Base-by-base conservation (phyloP, 805 yeast genomes). In the Candida arabinofermentans region DNA sequence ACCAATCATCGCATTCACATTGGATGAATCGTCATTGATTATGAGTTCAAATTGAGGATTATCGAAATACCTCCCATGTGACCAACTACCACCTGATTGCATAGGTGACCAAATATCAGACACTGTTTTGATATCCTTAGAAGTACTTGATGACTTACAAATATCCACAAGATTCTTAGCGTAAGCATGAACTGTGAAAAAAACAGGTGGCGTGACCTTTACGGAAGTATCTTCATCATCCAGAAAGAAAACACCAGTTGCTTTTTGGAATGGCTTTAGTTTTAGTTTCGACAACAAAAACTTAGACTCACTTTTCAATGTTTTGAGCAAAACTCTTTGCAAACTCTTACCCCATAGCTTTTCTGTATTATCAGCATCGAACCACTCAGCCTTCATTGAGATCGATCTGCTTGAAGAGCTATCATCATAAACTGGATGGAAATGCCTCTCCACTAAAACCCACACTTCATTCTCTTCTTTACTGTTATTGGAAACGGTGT, bases 21-120 rank as follows among this genome's bases (percentile, higher is more conserved):
- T 46, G 4, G 13, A 14, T 8, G 3, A 16, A 8, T 40, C 42
- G 2, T 47, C 43, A 2, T 40, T 54, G 1, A 72, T 27, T 8
- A 48, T 54, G 37, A 72, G 30, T 24, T 55, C 61, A 44, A 65
- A 79, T 47, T 79, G 86, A 0, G 87, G 87, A 47, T 82, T 82
- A 8, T 64, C 52, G 17, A 73, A 53, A 49, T 69, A 82, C 0
- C 72, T 58, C 6, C 71, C 62, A 19, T 63, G 43, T 0, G 71
- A 44, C 77, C 79, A 75, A 49, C 69, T 74, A 0, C 88, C 87
- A 2, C 86, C 86, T 34, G 71, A 58, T 13, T 57, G 58, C 3
- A 55, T 57, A 1, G 59, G 49, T 9, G 58, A 58, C 86, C 86
- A 82, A 21, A 54, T 53, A 16, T 70, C 81, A 1, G 54, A 43